Conservation (phyloP, 257 asterid genomes). For the Prunella vulgaris region DNA sequence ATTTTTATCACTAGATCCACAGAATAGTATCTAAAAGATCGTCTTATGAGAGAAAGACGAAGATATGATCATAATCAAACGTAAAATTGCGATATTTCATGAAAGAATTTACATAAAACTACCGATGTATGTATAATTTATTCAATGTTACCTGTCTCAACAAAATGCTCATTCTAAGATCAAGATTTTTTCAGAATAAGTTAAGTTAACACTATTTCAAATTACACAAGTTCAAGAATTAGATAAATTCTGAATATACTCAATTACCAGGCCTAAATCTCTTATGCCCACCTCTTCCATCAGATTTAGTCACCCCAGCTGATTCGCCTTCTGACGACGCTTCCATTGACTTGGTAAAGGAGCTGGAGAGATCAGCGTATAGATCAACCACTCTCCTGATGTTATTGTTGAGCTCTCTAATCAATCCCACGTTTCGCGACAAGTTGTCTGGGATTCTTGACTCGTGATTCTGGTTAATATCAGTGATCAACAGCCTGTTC, state of each 20-base stretch:
- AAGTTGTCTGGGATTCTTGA: slow-evolving; percentile 42
- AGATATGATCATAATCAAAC: background rate
- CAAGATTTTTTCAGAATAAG: background rate
- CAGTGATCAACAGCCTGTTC: slow-evolving; percentile 39
- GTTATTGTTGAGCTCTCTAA: slow-evolving; percentile 53
- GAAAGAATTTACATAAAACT: slow-evolving; percentile 5
- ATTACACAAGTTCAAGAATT: no score
- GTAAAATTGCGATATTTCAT: slow-evolving; percentile 12
- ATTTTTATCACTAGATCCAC: no score
- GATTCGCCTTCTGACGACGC: slow-evolving; percentile 47
- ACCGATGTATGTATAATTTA: slow-evolving; percentile 3
- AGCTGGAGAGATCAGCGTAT: slow-evolving; percentile 38
- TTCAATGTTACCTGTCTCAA: slow-evolving; percentile 14
- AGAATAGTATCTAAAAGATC: no score
- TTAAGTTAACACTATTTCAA: no score
- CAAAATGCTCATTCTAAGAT: slow-evolving; percentile 14
- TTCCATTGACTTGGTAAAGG: slow-evolving; percentile 43
- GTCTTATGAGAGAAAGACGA: no score
- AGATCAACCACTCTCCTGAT: slow-evolving; percentile 48
- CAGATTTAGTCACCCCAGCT: slow-evolving; percentile 32
- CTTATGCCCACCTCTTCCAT: slow-evolving; percentile 44
- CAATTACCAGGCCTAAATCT: slow-evolving; percentile 38
- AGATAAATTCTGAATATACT: background rate
- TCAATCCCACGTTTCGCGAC: slow-evolving; percentile 40
- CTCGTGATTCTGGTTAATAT: slow-evolving; percentile 55